phyloP scores from a whole-genome alignment of 805 yeast species.

The Spencermartinsiella europaea region DNA sequence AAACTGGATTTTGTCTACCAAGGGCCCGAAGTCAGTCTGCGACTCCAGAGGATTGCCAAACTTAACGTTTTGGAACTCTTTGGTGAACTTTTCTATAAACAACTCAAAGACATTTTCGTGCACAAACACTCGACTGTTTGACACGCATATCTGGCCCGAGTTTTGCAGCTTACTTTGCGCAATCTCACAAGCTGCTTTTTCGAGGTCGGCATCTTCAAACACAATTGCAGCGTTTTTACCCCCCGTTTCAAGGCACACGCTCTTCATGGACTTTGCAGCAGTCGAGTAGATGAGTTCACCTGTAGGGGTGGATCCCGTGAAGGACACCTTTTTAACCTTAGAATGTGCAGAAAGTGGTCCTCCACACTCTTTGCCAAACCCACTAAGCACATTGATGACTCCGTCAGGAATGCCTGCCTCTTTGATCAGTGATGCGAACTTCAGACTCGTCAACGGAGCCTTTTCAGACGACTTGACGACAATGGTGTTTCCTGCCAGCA shows the following conservation, averaged over 20 bases:
- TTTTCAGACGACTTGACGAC: conserved; percentile 58
- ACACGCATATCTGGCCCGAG: conserved; percentile 63
- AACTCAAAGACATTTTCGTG: conserved; percentile 47
- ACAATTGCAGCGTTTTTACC: conserved; percentile 65
- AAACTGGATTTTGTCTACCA: conserved; percentile 45
- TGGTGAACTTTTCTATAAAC: conserved; percentile 42
- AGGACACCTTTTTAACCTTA: conserved; percentile 50
- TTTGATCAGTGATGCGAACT: conserved; percentile 49
- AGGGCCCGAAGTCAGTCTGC: conserved; percentile 45
- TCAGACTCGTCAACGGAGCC: conserved; percentile 58
- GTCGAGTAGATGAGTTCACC: conserved; percentile 58
- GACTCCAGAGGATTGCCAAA: conserved; percentile 54
- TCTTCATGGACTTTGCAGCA: conserved; percentile 52
- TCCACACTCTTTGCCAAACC: conserved; percentile 49
- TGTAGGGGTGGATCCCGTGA: conserved; percentile 61
- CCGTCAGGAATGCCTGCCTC: conserved; percentile 61
- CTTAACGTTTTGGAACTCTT: conserved; percentile 42
- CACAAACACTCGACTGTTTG: conserved; percentile 56
- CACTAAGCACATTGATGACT: conserved; percentile 39
- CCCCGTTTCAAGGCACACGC: conserved; percentile 58
- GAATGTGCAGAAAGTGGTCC: conserved; percentile 46
- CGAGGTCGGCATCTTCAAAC: conserved; percentile 55
- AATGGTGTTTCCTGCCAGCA: conserved; percentile 61
- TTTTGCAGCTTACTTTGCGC: conserved; percentile 55
- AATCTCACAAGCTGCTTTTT: conserved; percentile 48